These are phyloP conservation scores for Trichoderma aggressivum DNA, from an alignment of 2,329 filamentous ascomycete species.

Conservation along the genomic window DNA sequence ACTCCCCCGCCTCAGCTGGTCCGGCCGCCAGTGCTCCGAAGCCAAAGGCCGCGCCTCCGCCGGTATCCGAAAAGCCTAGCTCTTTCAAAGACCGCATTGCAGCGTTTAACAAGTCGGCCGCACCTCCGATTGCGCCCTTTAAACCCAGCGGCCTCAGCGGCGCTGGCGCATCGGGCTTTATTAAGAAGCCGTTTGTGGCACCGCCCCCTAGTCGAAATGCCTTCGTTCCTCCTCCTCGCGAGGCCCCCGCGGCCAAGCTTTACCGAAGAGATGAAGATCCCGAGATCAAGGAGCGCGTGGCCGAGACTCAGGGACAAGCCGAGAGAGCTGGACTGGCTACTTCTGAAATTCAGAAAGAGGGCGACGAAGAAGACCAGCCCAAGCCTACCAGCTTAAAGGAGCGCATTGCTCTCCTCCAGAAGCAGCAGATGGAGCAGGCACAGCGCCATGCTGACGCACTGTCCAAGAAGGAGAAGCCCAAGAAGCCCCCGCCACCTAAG, in stretches of 20 bases:
- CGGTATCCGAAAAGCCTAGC: slow-evolving; percentile 70
- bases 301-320: slow-evolving; percentile 62
- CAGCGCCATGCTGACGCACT: slow-evolving; percentile 73
- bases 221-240: slow-evolving; percentile 74
- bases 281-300: slow-evolving; percentile 61
- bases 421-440: slow-evolving; percentile 88
- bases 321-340: slow-evolving; percentile 63
- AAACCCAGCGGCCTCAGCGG: slow-evolving; percentile 67
- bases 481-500: slow-evolving; percentile 60
- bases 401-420: slow-evolving; percentile 88
- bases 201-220: slow-evolving; percentile 91
- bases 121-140: slow-evolving; percentile 83
- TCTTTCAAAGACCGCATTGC: slow-evolving; percentile 96
- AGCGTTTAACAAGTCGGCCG: slow-evolving; percentile 88
- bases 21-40: slow-evolving; percentile 23
- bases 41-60: slow-evolving; percentile 54
- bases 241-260: slow-evolving; percentile 67
- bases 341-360: slow-evolving; percentile 42
- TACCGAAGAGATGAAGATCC: slow-evolving; percentile 89
- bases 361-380: slow-evolving; percentile 71
- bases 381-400: slow-evolving; percentile 95
- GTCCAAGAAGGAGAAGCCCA: slow-evolving; percentile 84
- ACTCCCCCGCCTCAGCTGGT: slow-evolving; percentile 40
- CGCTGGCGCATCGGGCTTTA: slow-evolving; percentile 60
- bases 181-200: slow-evolving; percentile 96